Percentiles rank a stretch among this genome's conserved stretches.
Evolutionary conservation across 2,329 filamentous ascomycete species (phyloP).

Genomic region (Botrytis pseudocinerea): DNA sequence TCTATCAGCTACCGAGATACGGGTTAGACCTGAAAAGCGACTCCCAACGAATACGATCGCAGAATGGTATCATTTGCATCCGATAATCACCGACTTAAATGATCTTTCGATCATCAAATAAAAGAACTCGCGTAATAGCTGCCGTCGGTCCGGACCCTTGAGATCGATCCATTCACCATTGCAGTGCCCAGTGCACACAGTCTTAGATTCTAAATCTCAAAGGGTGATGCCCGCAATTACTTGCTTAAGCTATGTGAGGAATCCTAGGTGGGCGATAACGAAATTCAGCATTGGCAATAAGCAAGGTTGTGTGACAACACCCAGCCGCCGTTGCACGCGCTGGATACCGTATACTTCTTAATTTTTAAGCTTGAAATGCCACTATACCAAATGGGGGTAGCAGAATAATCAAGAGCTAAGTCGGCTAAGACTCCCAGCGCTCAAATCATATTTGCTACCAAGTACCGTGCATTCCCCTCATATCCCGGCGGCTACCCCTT

Average conservation of each 20-base stretch:
- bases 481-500: slow-evolving; percentile 23
- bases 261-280: not conserved
- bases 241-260: not conserved
- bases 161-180: slow-evolving; percentile 12
- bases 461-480: slow-evolving; percentile 17
- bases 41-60: not conserved
- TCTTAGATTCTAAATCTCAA: not conserved
- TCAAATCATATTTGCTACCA: slow-evolving; percentile 9
- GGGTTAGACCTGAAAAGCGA: not conserved
- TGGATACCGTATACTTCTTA: slow-evolving; percentile 3
- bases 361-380: slow-evolving; percentile 16
- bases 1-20: slow-evolving; percentile 2
- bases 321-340: slow-evolving; percentile 20
- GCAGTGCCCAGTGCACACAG: slow-evolving; percentile 8
- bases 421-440: slow-evolving; percentile 13
- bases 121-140: not conserved
- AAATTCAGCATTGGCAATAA: not conserved
- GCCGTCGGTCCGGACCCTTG: slow-evolving; percentile 8
- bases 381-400: slow-evolving; percentile 1
- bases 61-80: not conserved
- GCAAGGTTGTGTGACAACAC: slow-evolving; percentile 20
- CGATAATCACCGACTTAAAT: slow-evolving; percentile 1
- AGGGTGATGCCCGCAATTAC: not conserved
- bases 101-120: slow-evolving; percentile 15
- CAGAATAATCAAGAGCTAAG: not conserved